These are phyloP conservation scores for Rusavskia elegans DNA, from an alignment of 495 filamentous ascomycete genomes.

Conservation along the genomic window DNA sequence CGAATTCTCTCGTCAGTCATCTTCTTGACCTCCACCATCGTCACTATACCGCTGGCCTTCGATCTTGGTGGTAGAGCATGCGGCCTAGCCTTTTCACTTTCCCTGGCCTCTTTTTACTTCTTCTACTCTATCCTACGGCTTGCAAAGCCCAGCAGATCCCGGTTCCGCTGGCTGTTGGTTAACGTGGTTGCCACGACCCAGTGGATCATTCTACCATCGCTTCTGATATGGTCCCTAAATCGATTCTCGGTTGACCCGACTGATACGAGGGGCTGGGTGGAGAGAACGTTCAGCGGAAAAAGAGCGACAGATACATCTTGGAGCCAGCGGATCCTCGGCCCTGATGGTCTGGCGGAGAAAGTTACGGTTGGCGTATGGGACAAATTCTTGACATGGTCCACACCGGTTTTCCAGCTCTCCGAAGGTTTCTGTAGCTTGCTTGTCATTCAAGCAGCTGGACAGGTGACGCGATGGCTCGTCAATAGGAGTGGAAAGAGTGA, in stretches of 20 bases:
- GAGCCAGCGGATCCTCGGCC: conserved; percentile 71
- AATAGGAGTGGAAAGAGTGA: conserved; percentile 77
- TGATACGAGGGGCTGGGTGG: conserved; percentile 55
- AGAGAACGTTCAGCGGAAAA: conserved; percentile 58
- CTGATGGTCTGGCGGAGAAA: conserved; percentile 59
- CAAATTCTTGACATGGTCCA: conserved; percentile 74
- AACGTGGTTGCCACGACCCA: conserved; percentile 54
- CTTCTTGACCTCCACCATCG: conserved; percentile 76
- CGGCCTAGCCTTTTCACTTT: conserved; percentile 80
- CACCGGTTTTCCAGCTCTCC: conserved; percentile 83
- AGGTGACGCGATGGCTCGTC: conserved; percentile 90
- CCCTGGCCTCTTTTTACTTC: conserved; percentile 78
- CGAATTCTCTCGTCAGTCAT: conserved; percentile 53
- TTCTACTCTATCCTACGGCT: conserved; percentile 68
- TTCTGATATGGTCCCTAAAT: conserved; percentile 88
- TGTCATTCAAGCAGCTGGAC: conserved; percentile 87
- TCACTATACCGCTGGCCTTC: conserved; percentile 89
- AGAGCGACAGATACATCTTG: conserved; percentile 46
- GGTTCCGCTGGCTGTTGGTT: conserved; percentile 51
- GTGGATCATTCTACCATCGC: conserved; percentile 64
- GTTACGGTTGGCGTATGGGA: conserved; percentile 79
- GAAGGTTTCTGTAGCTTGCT: conserved; percentile 94
- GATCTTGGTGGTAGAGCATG: conserved; percentile 92
- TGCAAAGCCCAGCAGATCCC: conserved; percentile 62
- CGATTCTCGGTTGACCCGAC: conserved; percentile 81